phyloP scores from a whole-genome alignment of 208 protist genomes.

The Herpetomonas tarakana region DNA sequence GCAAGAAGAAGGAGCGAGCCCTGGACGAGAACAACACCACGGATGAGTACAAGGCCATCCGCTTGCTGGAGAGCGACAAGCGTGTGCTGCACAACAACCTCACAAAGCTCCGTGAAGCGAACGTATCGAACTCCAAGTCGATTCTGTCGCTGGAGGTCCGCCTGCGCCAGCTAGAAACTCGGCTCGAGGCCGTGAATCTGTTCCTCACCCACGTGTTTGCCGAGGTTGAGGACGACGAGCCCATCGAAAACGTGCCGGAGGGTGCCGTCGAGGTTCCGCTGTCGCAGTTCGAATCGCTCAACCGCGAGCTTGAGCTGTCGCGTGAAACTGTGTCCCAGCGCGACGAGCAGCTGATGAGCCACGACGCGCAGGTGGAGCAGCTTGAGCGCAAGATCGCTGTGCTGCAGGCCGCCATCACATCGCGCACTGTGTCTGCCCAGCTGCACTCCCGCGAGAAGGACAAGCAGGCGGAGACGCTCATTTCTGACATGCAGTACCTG shows the following conservation, averaged over 20 bases:
- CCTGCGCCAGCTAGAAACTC: slow-evolving; percentile 68
- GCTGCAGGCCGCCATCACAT: slow-evolving; percentile 66
- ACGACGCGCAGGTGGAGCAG: slow-evolving; percentile 75
- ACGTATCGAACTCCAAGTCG: slow-evolving; percentile 66
- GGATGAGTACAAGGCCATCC: slow-evolving; percentile 68
- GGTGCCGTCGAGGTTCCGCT: slow-evolving; percentile 62
- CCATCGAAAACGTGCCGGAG: slow-evolving; percentile 52
- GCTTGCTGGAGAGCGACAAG: slow-evolving; percentile 72
- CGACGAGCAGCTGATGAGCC: slow-evolving; percentile 60
- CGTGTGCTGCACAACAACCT: slow-evolving; percentile 67
- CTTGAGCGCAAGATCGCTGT: slow-evolving; percentile 69
- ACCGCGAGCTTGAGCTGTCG: slow-evolving; percentile 48
- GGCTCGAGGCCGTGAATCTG: slow-evolving; percentile 63
- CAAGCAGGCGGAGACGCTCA: slow-evolving; percentile 43
- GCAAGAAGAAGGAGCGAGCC: slow-evolving; percentile 80
- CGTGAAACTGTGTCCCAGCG: slow-evolving; percentile 61
- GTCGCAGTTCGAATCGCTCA: slow-evolving; percentile 65
- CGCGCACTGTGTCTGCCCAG: slow-evolving; percentile 47
- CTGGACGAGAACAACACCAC: slow-evolving; percentile 27
- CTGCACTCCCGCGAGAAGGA: slow-evolving; percentile 60
- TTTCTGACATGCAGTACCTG: slow-evolving; percentile 44
- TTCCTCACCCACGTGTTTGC: slow-evolving; percentile 80
- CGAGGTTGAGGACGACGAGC: slow-evolving; percentile 54
- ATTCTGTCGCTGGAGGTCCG: slow-evolving; percentile 75
- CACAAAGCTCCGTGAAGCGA: slow-evolving; percentile 66